Evolutionary conservation across 768 basidiomycete genomes (phyloP).

Genomic region (Leccinum boreale): DNA sequence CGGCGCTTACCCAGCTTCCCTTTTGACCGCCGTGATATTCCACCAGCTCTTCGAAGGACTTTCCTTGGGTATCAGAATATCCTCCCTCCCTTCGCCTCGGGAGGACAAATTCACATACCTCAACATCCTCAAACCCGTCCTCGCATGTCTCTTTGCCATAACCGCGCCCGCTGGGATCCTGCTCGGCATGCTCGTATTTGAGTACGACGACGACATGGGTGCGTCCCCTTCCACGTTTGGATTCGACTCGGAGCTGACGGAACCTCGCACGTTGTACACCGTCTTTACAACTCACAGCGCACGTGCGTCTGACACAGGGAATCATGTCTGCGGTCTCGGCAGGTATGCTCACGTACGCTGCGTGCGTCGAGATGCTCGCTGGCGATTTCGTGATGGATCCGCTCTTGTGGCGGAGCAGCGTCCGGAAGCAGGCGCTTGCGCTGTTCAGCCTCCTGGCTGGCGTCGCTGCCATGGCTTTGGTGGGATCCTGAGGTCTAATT

Average conservation of each 20-base stretch:
- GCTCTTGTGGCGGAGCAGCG: conserved; percentile 39
- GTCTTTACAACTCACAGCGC: conserved; percentile 26
- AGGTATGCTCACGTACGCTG: conserved; percentile 80
- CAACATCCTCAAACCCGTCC: conserved; percentile 45
- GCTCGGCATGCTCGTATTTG: conserved; percentile 51
- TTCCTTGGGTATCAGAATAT: conserved; percentile 78
- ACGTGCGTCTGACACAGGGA: conserved; percentile 60
- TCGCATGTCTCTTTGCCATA: conserved; percentile 64
- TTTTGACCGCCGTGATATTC: conserved; percentile 72
- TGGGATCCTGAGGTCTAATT: conserved; percentile 34
- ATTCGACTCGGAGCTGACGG: background rate
- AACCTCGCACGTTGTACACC: background rate
- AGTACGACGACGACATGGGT: conserved; percentile 29
- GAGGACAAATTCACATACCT: conserved; percentile 21
- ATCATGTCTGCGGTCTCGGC: conserved; percentile 80
- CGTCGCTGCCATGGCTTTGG: conserved; percentile 58
- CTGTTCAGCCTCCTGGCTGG: conserved; percentile 61
- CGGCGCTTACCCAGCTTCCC: conserved; percentile 45
- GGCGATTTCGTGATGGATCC: conserved; percentile 80
- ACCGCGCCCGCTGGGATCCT: conserved; percentile 72
- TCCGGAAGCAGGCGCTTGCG: conserved; percentile 48
- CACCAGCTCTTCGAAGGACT: conserved; percentile 86
- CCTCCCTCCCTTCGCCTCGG: conserved; percentile 51
- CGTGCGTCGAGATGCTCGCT: conserved; percentile 84
- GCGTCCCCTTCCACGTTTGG: background rate